Conservation (phyloP, 352 stramenopile species). For the Globisporangium irregulare region DNA sequence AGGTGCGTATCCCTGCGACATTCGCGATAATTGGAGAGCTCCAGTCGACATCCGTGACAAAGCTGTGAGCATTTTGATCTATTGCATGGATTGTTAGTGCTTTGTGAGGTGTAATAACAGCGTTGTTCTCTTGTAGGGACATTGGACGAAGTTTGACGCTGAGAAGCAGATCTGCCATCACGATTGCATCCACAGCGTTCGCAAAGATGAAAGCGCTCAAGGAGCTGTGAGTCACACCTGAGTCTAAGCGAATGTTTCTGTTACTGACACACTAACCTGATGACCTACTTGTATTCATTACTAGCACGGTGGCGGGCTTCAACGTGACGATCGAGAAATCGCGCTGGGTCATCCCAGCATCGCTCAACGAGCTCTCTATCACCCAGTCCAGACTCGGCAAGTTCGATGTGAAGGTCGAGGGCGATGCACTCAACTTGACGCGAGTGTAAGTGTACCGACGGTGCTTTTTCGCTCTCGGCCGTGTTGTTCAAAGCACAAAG, state of each 20-base stretch:
- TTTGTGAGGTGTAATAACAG: not conserved
- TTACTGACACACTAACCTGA: not conserved
- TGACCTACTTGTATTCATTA: not conserved
- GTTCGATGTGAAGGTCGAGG: conserved; percentile 4
- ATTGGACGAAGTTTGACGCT: not conserved
- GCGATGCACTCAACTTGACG: not conserved
- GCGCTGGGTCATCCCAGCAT: conserved; percentile 6
- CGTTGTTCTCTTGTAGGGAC: not conserved
- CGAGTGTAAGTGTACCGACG: not conserved
- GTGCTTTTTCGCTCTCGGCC: too few species aligned
- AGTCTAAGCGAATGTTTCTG: not conserved
- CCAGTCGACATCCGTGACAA: not conserved
- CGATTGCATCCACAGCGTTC: not conserved
- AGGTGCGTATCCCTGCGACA: not conserved
- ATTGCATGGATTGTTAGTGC: not conserved
- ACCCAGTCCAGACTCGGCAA: not conserved
- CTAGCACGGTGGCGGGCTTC: not conserved
- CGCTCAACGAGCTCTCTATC: conserved; percentile 1
- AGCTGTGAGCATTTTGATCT: not conserved
- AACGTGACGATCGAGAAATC: conserved; percentile 3
- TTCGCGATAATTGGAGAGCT: conserved; percentile 4
- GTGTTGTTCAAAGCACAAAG: not conserved
- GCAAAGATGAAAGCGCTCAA: conserved; percentile 1
- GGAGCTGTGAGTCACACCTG: conserved; percentile 1
- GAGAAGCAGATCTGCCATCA: not conserved